phyloP scores from a whole-genome alignment of 2,329 filamentous ascomycete species.

The Clonostachys chloroleuca region DNA sequence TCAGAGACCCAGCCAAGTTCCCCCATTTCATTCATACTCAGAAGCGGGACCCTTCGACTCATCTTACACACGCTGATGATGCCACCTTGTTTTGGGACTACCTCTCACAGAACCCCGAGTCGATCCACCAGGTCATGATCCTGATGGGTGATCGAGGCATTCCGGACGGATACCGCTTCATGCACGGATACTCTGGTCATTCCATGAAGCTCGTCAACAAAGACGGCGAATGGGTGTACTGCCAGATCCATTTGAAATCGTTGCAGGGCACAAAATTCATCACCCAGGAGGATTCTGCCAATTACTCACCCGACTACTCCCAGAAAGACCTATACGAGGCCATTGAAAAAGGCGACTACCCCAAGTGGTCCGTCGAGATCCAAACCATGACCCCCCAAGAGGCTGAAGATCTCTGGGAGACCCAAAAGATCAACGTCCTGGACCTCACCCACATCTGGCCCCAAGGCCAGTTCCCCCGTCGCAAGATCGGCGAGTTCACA shows the following conservation, averaged over 20 bases:
- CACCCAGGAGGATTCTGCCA: constrained; percentile 41
- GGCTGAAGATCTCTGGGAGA: constrained; percentile 38
- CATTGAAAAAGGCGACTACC: constrained; percentile 45
- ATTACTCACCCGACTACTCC: constrained; percentile 39
- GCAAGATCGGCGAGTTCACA: constrained; percentile 56
- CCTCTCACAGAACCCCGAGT: constrained; percentile 52
- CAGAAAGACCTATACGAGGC: constrained; percentile 48
- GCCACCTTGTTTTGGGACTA: constrained; percentile 66
- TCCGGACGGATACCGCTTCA: constrained; percentile 46
- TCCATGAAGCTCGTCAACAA: constrained; percentile 52
- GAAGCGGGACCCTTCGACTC: constrained; percentile 67
- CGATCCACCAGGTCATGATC: constrained; percentile 53
- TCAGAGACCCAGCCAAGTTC: constrained; percentile 71
- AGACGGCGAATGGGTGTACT: constrained; percentile 47
- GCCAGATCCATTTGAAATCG: constrained; percentile 47
- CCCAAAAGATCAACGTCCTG: constrained; percentile 50
- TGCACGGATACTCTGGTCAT: constrained; percentile 51
- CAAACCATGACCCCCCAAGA: constrained; percentile 47
- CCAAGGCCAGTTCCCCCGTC: constrained; percentile 55
- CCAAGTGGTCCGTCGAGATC: constrained; percentile 49
- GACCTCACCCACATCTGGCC: constrained; percentile 70
- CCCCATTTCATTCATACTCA: constrained; percentile 72
- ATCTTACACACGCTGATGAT: constrained; percentile 57
- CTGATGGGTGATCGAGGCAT: constrained; percentile 54
- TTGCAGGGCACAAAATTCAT: constrained; percentile 48